Base-by-base conservation (phyloP, 345 rosid species). In the Trapa bicornis region DNA sequence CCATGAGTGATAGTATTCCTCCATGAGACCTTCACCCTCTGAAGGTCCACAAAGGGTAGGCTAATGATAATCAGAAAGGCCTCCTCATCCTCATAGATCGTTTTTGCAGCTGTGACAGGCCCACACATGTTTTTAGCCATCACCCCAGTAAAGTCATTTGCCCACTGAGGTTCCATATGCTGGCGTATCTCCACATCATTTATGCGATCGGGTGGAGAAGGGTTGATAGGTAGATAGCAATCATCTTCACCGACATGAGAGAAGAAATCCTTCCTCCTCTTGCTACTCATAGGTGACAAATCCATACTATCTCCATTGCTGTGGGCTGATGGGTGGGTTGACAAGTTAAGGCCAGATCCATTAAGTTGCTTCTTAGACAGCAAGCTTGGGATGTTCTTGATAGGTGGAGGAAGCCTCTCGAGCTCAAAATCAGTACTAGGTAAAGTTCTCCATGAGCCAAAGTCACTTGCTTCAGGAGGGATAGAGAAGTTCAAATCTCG, bases 1-100 rank as follows among this genome's bases (percentile, higher is more conserved):
- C 97, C 99, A 47, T 77, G 92, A 16, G 83, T 75, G 66, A 78
- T 81, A 61, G 96, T 87, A 72, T 94, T 94, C 80, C 95, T 86
- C 99, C 97, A 94, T n/a, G 99, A 85, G 68, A 94, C 99, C 73
- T 94, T 94, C 47, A 91, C 97, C 71, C 87, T 89, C 68, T 87
- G 89, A 67, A 91, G 86, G 83, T 94, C 99, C 54, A 89, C 96
- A 67, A 89, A 91, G 47, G 97, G 96, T 74, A 94, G 74, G 76
- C 89, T 94, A 74, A 94, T 80, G 56, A 94, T 87, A 72, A 94
- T 84, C 80, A 94, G 74, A 76, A 80, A 94, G 36, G 86, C 86
- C 67, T 81, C 79, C 65, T 94, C 96, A 38, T 94, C 99, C 72
- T 94, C 96, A 0, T 94, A 94, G 47, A 91, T 89, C 11, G 97